Conservation (phyloP, 805 yeast species). For the Candida namnaoensis region DNA sequence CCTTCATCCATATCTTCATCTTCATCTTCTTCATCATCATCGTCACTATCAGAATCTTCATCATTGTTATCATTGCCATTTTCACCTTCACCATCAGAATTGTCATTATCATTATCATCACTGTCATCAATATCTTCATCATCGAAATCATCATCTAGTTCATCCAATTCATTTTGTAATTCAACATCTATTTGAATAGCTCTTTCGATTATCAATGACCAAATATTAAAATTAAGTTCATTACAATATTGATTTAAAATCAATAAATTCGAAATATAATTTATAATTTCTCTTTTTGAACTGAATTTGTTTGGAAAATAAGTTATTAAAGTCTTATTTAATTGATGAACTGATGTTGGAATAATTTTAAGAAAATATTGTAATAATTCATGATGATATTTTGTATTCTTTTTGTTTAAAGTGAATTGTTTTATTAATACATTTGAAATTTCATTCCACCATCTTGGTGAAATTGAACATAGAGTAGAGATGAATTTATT, state of each 20-base stretch:
- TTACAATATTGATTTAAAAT: conserved; percentile 57
- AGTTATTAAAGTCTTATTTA: conserved; percentile 48
- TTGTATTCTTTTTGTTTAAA: conserved; percentile 20
- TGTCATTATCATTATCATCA: conserved; percentile 23
- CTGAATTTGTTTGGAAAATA: conserved; percentile 79
- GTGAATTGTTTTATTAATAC: conserved; percentile 59
- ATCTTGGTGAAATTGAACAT: conserved; percentile 80
- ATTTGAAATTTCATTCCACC: conserved; percentile 78
- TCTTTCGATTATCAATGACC: conserved; percentile 76
- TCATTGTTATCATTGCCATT: conserved; percentile 20
- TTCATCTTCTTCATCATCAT: conserved; percentile 21
- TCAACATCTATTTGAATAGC: conserved; percentile 87
- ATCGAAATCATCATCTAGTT: conserved; percentile 67
- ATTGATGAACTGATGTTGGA: conserved; percentile 70
- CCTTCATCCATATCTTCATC: conserved; percentile 22
- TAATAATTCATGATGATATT: conserved; percentile 58
- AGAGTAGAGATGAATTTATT: conserved; percentile 68
- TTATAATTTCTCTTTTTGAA: conserved; percentile 39
- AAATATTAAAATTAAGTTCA: conserved; percentile 63
- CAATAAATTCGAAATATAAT: conserved; percentile 61
- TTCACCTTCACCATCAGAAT: conserved; percentile 21
- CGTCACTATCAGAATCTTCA: conserved; percentile 25
- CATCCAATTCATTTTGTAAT: conserved; percentile 81
- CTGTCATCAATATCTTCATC: conserved; percentile 39
- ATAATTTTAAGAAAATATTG: conserved; percentile 57